Conservation (phyloP, 371 early-diverging fungal species). For the Mucor mucedo region DNA sequence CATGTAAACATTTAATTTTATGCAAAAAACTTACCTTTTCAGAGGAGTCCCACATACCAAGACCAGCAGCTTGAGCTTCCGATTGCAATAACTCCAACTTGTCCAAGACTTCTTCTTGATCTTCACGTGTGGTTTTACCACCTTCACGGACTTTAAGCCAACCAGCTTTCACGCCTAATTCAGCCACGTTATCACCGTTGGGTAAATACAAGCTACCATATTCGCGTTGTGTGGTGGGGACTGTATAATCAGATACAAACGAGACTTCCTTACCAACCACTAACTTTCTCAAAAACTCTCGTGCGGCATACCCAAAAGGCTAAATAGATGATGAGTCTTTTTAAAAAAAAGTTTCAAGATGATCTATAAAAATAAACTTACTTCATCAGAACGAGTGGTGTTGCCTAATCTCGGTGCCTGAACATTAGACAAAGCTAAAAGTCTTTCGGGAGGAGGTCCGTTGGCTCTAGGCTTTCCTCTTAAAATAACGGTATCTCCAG, state of each 20-base stretch:
- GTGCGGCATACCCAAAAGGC: slow-evolving; percentile 87
- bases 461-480: slow-evolving; percentile 77
- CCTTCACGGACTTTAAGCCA: slow-evolving; percentile 81
- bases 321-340: slow-evolving; percentile 27
- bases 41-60: slow-evolving; percentile 80
- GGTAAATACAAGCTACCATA: slow-evolving; percentile 68
- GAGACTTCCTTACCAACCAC: slow-evolving; percentile 89
- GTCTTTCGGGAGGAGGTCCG: slow-evolving; percentile 86
- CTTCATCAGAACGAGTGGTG: slow-evolving; percentile 84
- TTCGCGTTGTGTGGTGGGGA: slow-evolving; percentile 69
- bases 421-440: slow-evolving; percentile 83
- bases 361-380: slow-evolving; percentile 24
- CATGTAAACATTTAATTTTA: background rate
- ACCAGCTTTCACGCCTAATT: slow-evolving; percentile 80
- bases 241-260: slow-evolving; percentile 82
- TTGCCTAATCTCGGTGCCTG: slow-evolving; percentile 87
- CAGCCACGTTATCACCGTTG: slow-evolving; percentile 75
- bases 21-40: slow-evolving; percentile 47
- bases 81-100: slow-evolving; percentile 71
- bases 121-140: slow-evolving; percentile 43
- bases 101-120: slow-evolving; percentile 61
- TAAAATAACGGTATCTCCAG: slow-evolving; percentile 91
- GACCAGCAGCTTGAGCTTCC: slow-evolving; percentile 69
- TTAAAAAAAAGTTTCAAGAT: background rate
- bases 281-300: slow-evolving; percentile 87